Conservation (phyloP, 2,329 filamentous ascomycete genomes). For the Pleoardoris graminearum region DNA sequence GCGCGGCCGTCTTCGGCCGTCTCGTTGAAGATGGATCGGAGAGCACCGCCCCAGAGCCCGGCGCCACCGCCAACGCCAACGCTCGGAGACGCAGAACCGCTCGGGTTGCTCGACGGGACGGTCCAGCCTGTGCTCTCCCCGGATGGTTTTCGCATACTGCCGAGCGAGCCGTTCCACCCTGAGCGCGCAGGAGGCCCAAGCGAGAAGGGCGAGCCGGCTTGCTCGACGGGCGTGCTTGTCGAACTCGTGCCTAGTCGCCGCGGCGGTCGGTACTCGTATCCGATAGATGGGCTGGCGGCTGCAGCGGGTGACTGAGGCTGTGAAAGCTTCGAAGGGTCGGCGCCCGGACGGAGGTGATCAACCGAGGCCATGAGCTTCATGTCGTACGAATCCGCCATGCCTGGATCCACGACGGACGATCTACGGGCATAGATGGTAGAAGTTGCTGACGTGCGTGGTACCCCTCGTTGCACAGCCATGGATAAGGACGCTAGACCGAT, state of each 20-base stretch:
- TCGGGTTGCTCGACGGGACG: slow-evolving; percentile 22
- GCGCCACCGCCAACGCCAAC: slow-evolving; percentile 14
- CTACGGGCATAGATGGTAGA: slow-evolving; percentile 35
- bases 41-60: slow-evolving; percentile 47
- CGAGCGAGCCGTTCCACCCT: slow-evolving; percentile 43
- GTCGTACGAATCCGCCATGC: slow-evolving; percentile 66
- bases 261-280: slow-evolving; percentile 25
- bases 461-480: slow-evolving; percentile 62
- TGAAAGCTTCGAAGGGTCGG: slow-evolving; percentile 44
- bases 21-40: slow-evolving; percentile 20
- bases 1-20: slow-evolving; percentile 15
- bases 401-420: slow-evolving; percentile 48
- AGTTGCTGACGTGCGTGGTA: slow-evolving; percentile 31
- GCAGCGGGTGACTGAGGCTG: slow-evolving; percentile 38
- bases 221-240: slow-evolving; percentile 30
- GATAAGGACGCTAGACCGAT: slow-evolving; percentile 89
- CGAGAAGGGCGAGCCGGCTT: slow-evolving; percentile 35
- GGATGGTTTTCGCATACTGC: slow-evolving; percentile 47
- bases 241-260: slow-evolving; percentile 23
- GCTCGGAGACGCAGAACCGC: slow-evolving; percentile 26
- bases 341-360: slow-evolving; percentile 67
- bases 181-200: slow-evolving; percentile 34
- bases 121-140: slow-evolving; percentile 34
- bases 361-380: slow-evolving; percentile 74
- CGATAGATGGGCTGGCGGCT: slow-evolving; percentile 31